A percentile compares a stretch with the other conserved stretches of the same genome.
phyloP scores from a whole-genome alignment of 805 yeast species.

The Lipomyces starkeyi region DNA sequence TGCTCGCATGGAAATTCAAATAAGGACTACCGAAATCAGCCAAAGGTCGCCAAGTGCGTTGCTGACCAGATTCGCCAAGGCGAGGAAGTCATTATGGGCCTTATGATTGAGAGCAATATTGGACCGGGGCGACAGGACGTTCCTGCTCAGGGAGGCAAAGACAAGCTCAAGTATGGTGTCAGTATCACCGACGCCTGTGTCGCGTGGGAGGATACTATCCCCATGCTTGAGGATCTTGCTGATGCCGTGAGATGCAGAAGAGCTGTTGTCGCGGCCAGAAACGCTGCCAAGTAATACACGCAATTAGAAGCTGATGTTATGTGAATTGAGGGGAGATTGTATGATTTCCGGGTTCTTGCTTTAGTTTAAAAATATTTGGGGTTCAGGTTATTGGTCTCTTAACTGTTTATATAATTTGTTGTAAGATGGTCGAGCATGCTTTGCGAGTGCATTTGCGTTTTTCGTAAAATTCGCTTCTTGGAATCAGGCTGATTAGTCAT shows the following conservation, averaged over 20 bases:
- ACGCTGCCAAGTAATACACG: slow-evolving; percentile 10
- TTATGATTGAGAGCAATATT: slow-evolving; percentile 94
- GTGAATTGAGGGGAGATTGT: neutral
- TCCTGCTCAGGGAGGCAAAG: slow-evolving; percentile 62
- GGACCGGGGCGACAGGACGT: slow-evolving; percentile 89
- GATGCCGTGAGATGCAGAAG: slow-evolving; percentile 77
- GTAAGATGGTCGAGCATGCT: neutral
- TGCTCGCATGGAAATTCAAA: slow-evolving; percentile 97
- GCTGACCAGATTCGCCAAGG: slow-evolving; percentile 84
- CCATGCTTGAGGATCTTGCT: slow-evolving; percentile 78
- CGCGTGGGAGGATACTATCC: slow-evolving; percentile 85
- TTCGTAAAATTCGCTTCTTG: neutral
- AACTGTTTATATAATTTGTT: too few species aligned
- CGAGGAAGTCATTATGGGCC: slow-evolving; percentile 81
- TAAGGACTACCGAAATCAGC: slow-evolving; percentile 94
- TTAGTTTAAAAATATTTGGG: neutral
- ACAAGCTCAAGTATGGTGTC: slow-evolving; percentile 84
- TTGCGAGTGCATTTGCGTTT: neutral
- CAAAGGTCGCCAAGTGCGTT: slow-evolving; percentile 82
- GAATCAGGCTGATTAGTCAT: neutral
- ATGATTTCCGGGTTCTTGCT: neutral
- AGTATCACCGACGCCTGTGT: slow-evolving; percentile 98
- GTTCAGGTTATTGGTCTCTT: neutral
- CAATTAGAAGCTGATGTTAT: neutral
- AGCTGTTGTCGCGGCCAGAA: slow-evolving; percentile 14